A percentile compares a stretch with the other conserved stretches of the same genome.
phyloP scores from a whole-genome alignment of 257 asterid species.

The Apocynum venetum region DNA sequence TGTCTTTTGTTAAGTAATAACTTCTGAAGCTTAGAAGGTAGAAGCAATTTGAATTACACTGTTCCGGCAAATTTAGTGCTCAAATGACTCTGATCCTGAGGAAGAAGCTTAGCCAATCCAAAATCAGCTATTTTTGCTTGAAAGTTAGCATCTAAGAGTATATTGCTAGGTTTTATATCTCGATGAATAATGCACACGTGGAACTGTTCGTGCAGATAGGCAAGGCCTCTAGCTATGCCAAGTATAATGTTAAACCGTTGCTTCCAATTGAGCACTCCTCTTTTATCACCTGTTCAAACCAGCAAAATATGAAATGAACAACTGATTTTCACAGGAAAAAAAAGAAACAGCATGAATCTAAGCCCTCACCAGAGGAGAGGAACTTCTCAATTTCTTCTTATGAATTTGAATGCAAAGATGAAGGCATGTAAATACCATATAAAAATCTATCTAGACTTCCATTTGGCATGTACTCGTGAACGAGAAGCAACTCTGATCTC shows the following conservation, averaged over 20 bases:
- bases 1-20: too few relatives aligned
- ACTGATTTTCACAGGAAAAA: neutral
- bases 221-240: slow-evolving; percentile 10
- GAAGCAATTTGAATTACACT: slow-evolving; percentile 1
- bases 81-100: neutral
- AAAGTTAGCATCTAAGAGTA: slow-evolving; percentile 3
- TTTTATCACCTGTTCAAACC: slow-evolving; percentile 35
- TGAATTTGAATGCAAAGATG: neutral
- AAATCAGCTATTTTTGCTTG: slow-evolving; percentile 8
- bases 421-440: slow-evolving; percentile 39
- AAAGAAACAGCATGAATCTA: neutral
- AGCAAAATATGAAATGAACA: neutral
- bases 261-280: slow-evolving; percentile 4
- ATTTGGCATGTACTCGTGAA: slow-evolving; percentile 72
- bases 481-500: slow-evolving; percentile 61
- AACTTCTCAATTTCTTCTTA: neutral
- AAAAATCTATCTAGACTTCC: slow-evolving; percentile 67
- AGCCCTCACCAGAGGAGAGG: neutral
- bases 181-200: slow-evolving; percentile 19
- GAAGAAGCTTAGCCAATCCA: slow-evolving; percentile 12
- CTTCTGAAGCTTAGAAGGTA: neutral
- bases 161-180: slow-evolving; percentile 16
- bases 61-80: slow-evolving; percentile 11
- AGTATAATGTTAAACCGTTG: slow-evolving; percentile 9
- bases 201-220: slow-evolving; percentile 19